Evolutionary conservation across 352 stramenopile species (phyloP), one percentile per base, ranked within the genome.

Genomic region (Globisporangium spinosum): DNA sequence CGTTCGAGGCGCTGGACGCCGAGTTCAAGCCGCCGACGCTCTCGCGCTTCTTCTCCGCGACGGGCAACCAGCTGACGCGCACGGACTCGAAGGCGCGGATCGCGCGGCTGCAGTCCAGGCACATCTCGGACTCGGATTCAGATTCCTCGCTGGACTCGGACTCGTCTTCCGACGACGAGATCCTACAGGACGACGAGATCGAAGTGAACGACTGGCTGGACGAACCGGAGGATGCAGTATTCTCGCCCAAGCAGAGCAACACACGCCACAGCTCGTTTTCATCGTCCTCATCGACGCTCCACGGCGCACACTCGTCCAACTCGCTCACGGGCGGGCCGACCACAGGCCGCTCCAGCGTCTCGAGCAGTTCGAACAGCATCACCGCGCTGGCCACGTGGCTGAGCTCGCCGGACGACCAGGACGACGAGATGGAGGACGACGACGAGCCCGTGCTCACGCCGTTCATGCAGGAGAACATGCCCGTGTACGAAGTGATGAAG

Each of bases 401-500:
- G 32, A 90, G 82, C 55, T 89, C 78, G 0, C 79, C 82, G 0
- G 80, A 91, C 27, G 85, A 90, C 34, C 67, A 75, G 7, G 85
- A 92, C 22, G 78, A 91, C 43, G 81, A 91, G 38, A 63, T 89
- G 0, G 83, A 94, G 1, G 78, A 77, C 12, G 82, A 91, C 40
- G 77, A 93, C 65, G 79, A 85, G 17, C 77, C 87, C 6, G 76
- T 77, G 25, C 75, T 94, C 23, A 91, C 85, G 20, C 80, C 79
- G 10, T 95, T 94, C 58, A 78, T 95, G 62, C 76, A 73, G 2
- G 88, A 93, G 38, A 96, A 96, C 64, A 91, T 91, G 77, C 86
- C 86, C 20, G 80, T 96, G 53, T 96, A 96, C 69, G 85, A 96
- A 64, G 76, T 96, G 64, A 96, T 96, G 86, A 82, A 81, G 55